Percentiles rank a stretch among this genome's conserved stretches.
phyloP scores from a whole-genome alignment of 768 basidiomycete species.

The Hypsizygus marmoreus region DNA sequence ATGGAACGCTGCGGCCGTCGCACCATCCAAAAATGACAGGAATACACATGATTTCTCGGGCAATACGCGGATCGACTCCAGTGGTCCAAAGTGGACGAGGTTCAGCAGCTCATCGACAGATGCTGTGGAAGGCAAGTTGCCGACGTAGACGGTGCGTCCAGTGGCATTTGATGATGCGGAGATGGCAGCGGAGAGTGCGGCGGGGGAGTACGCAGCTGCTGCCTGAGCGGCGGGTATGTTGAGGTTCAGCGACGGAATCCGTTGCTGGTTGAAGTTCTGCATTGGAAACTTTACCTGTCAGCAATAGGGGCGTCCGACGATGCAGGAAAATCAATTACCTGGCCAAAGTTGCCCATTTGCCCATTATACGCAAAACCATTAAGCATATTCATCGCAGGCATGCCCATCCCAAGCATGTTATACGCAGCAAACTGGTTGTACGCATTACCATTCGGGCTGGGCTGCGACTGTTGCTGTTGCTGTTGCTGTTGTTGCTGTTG shows the following conservation, averaged over 20 bases:
- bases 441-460: constrained; percentile 47
- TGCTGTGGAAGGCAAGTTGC: constrained; percentile 92
- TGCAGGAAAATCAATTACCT: constrained; percentile 43
- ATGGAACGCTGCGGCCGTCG: constrained; percentile 94
- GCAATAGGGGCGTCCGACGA: constrained; percentile 2
- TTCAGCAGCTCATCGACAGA: constrained; percentile 98
- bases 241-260: constrained; percentile 65
- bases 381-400: constrained; percentile 73
- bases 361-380: constrained; percentile 70
- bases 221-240: constrained; percentile 71
- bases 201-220: constrained; percentile 69
- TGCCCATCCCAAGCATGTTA: constrained; percentile 80
- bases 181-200: constrained; percentile 72
- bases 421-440: constrained; percentile 69
- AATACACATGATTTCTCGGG: constrained; percentile 98
- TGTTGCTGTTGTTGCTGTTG: constrained; percentile 48
- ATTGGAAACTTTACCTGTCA: constrained; percentile 22
- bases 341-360: constrained; percentile 71
- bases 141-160: constrained; percentile 95
- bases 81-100: constrained; percentile 95
- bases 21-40: constrained; percentile 93
- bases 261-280: constrained; percentile 54
- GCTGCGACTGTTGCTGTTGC: constrained; percentile 44
- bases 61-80: constrained; percentile 91
- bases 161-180: constrained; percentile 66